Conservation (phyloP, 805 yeast genomes). For the Saccharomyces eubayanus region DNA sequence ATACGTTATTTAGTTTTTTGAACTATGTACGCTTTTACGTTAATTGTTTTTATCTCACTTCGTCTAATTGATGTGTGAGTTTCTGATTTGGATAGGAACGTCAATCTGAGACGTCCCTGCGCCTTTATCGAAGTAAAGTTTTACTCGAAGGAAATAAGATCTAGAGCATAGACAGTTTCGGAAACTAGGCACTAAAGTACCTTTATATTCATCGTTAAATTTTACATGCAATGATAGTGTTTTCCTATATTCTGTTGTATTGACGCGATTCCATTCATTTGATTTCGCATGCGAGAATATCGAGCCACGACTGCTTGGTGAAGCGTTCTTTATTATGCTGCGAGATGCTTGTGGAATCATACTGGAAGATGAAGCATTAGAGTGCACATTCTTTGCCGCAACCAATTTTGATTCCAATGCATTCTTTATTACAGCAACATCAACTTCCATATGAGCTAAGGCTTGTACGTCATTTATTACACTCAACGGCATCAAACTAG, state of each 20-base stretch:
- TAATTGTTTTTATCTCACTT: background rate
- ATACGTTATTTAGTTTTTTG: background rate
- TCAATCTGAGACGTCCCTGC: background rate
- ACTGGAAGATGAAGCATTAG: background rate
- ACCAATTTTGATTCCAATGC: background rate
- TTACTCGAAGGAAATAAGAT: constrained; percentile 35
- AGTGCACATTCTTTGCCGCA: background rate
- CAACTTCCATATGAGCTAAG: background rate
- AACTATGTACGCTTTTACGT: too few relatives aligned
- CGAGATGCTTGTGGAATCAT: background rate
- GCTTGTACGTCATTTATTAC: background rate
- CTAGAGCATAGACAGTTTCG: constrained; percentile 40
- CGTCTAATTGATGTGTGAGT: background rate
- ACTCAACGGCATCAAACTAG: constrained; percentile 6
- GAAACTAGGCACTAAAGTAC: constrained; percentile 37
- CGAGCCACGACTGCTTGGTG: background rate
- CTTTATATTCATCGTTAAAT: constrained; percentile 25
- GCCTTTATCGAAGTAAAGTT: constrained; percentile 21
- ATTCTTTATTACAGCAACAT: background rate
- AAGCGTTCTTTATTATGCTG: background rate
- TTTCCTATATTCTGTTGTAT: background rate
- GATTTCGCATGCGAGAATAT: background rate
- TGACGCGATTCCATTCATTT: constrained; percentile 1
- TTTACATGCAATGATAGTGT: constrained; percentile 1
- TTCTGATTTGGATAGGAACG: constrained; percentile 1